Evolutionary conservation across 768 basidiomycete species (phyloP), one percentile per base, ranked within the genome.

Genomic region (Solioccasus polychromus): DNA sequence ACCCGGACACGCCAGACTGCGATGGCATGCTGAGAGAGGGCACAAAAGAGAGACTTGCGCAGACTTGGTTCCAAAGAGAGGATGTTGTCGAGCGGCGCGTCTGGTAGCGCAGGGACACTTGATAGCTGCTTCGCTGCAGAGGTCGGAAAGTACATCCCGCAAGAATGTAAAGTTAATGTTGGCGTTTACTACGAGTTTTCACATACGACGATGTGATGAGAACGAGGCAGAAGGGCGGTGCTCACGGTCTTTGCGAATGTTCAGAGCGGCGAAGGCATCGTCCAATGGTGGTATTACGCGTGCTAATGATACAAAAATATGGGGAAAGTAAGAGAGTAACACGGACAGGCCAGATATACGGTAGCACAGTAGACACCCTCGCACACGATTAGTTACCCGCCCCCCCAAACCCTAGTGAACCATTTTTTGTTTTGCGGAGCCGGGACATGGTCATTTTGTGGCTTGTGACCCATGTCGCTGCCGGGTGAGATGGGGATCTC

Each of bases 1-100:
- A 88, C 90, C 64, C 91, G 76, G 47, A 88, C 83, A 55, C 85
- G 80, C 91, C 91, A 92, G 42, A 91, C 75, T 1, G 85, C 73
- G 39, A 92, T 67, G n/a, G 79, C 78, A 58, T 71, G 79, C 52
- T 72, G 76, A n/a, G 88, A 84, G 42, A 92, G 69, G 12, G 80
- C 75, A 60, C 84, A 85, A 63, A 92, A 92, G 22, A 90, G 72
- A n/a, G 80, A 80, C 66, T 78, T 91, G 53, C 82, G 76, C 18
- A 85, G 83, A 58, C 83, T 89, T 6, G 85, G 72, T 20, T 72
- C 68, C 43, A 89, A 61, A 14, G 69, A 70, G 35, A 92, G 64
- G 36, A 85, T 72, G 23, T 71, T 68, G 58, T 88, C 83, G 41
- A 74, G 66, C 12, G 77, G 72, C 36, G 77, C 65, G 50, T 84